Evolutionary conservation across 108 stramenopile genomes (phyloP).

Genomic region (Schizochytrium sp.): DNA sequence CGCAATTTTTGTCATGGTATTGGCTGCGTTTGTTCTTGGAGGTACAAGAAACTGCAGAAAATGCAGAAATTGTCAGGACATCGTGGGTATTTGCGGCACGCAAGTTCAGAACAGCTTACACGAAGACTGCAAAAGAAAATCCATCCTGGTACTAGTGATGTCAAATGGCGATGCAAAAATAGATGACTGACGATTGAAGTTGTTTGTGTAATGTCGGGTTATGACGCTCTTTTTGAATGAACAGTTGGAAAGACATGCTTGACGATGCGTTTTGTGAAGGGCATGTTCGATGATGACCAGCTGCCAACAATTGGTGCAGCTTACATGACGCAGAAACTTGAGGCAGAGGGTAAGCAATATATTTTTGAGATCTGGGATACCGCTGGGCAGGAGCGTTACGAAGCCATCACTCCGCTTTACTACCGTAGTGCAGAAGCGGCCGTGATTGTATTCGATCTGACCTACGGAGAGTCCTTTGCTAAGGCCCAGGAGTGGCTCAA

Average conservation of each 20-base stretch:
- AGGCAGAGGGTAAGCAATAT: constrained; percentile 45
- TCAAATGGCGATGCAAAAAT: neutral
- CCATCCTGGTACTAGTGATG: too few relatives aligned
- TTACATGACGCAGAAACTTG: constrained; percentile 54
- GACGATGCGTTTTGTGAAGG: constrained; percentile 73
- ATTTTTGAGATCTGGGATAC: constrained; percentile 84
- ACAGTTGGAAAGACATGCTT: constrained; percentile 76
- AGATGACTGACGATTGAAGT: neutral
- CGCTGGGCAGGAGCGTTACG: constrained; percentile 94
- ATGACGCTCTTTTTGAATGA: neutral
- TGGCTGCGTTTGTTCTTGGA: neutral
- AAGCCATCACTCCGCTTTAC: constrained; percentile 90
- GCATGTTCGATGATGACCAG: constrained; percentile 67
- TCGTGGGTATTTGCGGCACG: neutral
- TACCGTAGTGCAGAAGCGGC: constrained; percentile 90
- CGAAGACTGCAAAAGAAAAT: too few relatives aligned
- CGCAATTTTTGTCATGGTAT: neutral
- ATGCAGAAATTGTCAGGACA: neutral
- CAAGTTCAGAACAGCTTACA: too few relatives aligned
- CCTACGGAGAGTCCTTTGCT: constrained; percentile 28
- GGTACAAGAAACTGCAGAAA: neutral
- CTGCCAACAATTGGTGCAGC: constrained; percentile 59
- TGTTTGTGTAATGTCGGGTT: neutral
- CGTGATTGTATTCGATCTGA: constrained; percentile 24
- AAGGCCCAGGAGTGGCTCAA: constrained; percentile 60